These are phyloP conservation scores for Kappamyces sp. DNA, from an alignment of 192 early-diverging fungal genomes.

Conservation along the genomic window DNA sequence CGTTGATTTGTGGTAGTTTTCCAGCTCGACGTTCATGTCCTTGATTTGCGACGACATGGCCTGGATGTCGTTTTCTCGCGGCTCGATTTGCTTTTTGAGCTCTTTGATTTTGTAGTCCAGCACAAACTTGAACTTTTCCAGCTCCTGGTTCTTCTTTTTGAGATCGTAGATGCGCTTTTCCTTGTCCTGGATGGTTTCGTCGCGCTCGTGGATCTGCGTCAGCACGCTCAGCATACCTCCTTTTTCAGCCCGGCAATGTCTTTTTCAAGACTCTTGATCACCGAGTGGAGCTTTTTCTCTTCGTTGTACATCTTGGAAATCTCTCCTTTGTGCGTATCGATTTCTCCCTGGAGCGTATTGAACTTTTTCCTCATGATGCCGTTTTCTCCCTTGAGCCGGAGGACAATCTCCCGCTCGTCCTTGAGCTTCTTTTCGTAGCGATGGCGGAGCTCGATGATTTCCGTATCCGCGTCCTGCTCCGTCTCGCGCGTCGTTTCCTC, in stretches of 20 bases:
- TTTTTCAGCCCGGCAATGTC: slow-evolving; percentile 59
- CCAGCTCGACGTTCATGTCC: slow-evolving; percentile 58
- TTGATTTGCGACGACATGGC: slow-evolving; percentile 60
- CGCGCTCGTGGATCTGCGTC: slow-evolving; percentile 53
- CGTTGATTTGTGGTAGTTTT: slow-evolving; percentile 53
- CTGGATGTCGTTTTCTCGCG: slow-evolving; percentile 51
- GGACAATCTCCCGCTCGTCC: slow-evolving; percentile 52
- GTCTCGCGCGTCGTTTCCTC: slow-evolving; percentile 52
- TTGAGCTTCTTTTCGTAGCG: slow-evolving; percentile 52
- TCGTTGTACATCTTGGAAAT: slow-evolving; percentile 55
- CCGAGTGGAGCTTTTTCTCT: slow-evolving; percentile 56
- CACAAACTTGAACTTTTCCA: slow-evolving; percentile 67
- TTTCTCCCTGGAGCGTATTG: slow-evolving; percentile 56
- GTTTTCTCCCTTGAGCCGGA: slow-evolving; percentile 60
- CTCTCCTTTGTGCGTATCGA: slow-evolving; percentile 55
- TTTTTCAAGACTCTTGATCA: slow-evolving; percentile 60
- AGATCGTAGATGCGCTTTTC: slow-evolving; percentile 60
- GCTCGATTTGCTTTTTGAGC: slow-evolving; percentile 60
- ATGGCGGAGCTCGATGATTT: slow-evolving; percentile 50
- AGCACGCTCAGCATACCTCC: slow-evolving; percentile 34
- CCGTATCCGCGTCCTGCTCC: slow-evolving; percentile 58
- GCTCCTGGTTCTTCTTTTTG: slow-evolving; percentile 65
- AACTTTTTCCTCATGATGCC: slow-evolving; percentile 64
- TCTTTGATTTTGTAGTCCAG: slow-evolving; percentile 64
- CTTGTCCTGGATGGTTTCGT: slow-evolving; percentile 61